Evolutionary conservation across 2,329 filamentous ascomycete species (phyloP), one percentile per base, ranked within the genome.

Genomic region (Eurotiales sp.): DNA sequence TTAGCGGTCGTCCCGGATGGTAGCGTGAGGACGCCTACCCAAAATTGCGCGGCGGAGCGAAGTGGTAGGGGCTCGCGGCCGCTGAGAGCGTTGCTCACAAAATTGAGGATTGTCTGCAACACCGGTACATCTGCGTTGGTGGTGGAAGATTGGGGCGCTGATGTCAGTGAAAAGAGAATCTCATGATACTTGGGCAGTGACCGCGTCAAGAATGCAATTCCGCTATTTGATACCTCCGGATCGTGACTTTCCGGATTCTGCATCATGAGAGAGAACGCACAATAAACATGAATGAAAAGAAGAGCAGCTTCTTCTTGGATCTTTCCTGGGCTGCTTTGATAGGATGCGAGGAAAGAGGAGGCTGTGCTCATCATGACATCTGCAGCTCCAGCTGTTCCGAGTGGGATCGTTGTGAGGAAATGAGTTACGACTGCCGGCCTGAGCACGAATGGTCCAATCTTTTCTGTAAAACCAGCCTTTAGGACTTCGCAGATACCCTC

Each of bases 401-500:
- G 55, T 15, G 70, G 68, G 45, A 73, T 63, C 42, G 65, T 65
- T 48, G 64, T 70, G 37, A 76, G 66, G 41, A 76, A 72, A 19
- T 67, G 63, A 19, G 71, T 67, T 3, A 66, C 72, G 39, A 72
- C 57, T n/a, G 62, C 57, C 2, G 72, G 67, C 17, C 70, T 64
- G 50, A 76, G 72, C 17, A 75, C 72, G 51, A 71, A 75, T 10
- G 69, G 69, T 0, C 72, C 72, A 1, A 65, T 68, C 19, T 59
- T 62, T 52, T 76, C 73, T 3, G 73, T 74, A 52, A 70, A 75
- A 3, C 73, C 73, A 10, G 72, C 72, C 55, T 69, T 73, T 32
- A 76, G 57, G 17, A 76, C 69, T 45, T 75, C 72, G 56, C 72
- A 76, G 7, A 71, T 66, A 6, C 71, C 69, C 59, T 74, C 72